Evolutionary conservation across 805 yeast genomes (phyloP).

Genomic region (Cyberlindnera misumaiensis): DNA sequence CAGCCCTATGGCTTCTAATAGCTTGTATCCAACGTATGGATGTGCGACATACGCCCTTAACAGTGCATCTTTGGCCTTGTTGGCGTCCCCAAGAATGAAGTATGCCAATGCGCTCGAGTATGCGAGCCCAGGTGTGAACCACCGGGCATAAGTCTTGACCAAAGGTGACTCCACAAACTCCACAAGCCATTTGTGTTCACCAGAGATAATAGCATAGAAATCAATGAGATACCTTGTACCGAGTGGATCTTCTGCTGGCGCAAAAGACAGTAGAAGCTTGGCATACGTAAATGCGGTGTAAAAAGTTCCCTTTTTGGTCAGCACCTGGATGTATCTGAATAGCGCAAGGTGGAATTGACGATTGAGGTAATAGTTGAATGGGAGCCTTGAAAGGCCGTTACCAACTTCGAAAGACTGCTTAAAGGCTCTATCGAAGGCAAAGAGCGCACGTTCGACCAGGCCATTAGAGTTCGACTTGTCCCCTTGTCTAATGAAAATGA

Average conservation of each 20-base stretch:
- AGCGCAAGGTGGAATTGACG: slow-evolving; percentile 70
- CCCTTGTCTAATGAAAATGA: slow-evolving; percentile 70
- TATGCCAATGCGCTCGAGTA: slow-evolving; percentile 63
- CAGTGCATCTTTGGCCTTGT: slow-evolving; percentile 43
- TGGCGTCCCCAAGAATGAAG: slow-evolving; percentile 33
- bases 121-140: slow-evolving; percentile 70
- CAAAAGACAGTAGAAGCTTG: slow-evolving; percentile 59
- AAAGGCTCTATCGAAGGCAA: slow-evolving; percentile 72
- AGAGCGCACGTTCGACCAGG: slow-evolving; percentile 66
- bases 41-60: slow-evolving; percentile 44
- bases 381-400: slow-evolving; percentile 53
- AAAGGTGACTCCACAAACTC: slow-evolving; percentile 52
- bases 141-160: slow-evolving; percentile 47
- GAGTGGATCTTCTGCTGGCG: slow-evolving; percentile 76
- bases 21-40: slow-evolving; percentile 48
- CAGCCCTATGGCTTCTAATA: slow-evolving; percentile 41
- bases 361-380: slow-evolving; percentile 68
- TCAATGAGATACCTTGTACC: slow-evolving; percentile 83
- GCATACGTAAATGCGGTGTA: slow-evolving; percentile 72
- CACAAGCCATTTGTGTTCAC: slow-evolving; percentile 56
- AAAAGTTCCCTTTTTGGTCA: slow-evolving; percentile 73
- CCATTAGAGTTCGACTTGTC: slow-evolving; percentile 65
- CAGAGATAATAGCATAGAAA: slow-evolving; percentile 61
- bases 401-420: slow-evolving; percentile 53
- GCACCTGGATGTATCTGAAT: slow-evolving; percentile 61